Base-by-base conservation (phyloP, 192 early-diverging fungal genomes). In the Umbelopsis vinacea region DNA sequence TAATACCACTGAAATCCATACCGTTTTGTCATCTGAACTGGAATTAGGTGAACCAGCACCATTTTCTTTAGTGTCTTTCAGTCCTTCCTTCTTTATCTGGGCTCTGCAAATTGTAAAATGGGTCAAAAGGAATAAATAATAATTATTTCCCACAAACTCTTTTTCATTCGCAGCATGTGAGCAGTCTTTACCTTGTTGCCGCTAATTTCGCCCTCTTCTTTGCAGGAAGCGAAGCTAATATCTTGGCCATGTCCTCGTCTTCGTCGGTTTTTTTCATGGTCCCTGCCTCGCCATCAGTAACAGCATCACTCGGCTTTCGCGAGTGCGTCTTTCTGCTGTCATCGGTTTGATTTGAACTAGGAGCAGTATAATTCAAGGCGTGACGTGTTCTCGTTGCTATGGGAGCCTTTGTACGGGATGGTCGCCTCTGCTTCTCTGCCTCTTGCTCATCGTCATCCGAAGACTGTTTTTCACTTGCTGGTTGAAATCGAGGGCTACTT, bases 21-120 rank as follows among this genome's bases (percentile, higher is more conserved):
- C 57, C 57, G 26, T 63, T 37, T 37, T 63, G 17, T 63, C 57
- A 7, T 63, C 57, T 0, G 57, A 35, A 19, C 17, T 5, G 33
- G 57, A 63, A 63, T 63, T 15, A 8, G 57, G 57, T 63, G 57
- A 63, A 37, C 57, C 57, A 63, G 57, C 57, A 63, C 57, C 57
- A 26, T 63, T 63, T 17, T 63, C 33, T 26, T n/a, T 35, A 11
- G 26, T 35, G 35, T 29, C 57, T 14, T 63, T 63, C 17, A 12
- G 19, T 7, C 33, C 6, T 37, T 63, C 29, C 15, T 38, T 63
- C 35, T 7, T 29, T 5, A 35, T 35, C 8, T 63, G 26, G 23
- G 14, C 33, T 63, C 57, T 63, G 26, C 10, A 37, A 63, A 17
- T 12, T 14, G n/a, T 6, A 0, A 35, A 3, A 50, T 1, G 15